Evolutionary conservation across 2,329 filamentous ascomycete genomes (phyloP), one percentile per base, ranked within the genome.

Genomic region (Ophiostoma sp.): DNA sequence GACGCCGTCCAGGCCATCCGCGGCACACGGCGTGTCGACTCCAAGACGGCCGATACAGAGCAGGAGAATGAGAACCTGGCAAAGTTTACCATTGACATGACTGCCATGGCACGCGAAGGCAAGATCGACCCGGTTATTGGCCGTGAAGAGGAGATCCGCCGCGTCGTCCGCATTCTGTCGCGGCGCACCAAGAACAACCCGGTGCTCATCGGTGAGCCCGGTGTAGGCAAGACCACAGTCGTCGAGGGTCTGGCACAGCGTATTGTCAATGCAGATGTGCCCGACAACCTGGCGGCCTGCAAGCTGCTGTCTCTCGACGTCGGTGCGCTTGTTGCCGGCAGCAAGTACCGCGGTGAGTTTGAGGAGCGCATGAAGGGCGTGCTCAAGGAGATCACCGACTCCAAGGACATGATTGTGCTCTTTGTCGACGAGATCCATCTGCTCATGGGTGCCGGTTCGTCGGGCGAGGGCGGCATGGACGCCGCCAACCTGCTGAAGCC

Each of bases 341-440:
- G 93, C 86, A 99, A 99, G 81, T 99, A 96, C 82, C 89, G 95
- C 65, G 95, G 95, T 81, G 95, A 99, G 78, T 99, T 99, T 70
- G 95, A 99, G 78, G 95, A 99, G 83, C 88, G 95, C 74, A 98
- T 99, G 93, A 99, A 99, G 85, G 93, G 94, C 68, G 95, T 99
- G 5, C 80, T 99, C 74, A 99, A 98, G 79, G 95, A 99, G 81
- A 97, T 99, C 69, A 86, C 93, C 73, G 89, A 96, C 68, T 92
- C 93, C 66, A 96, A 95, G 77, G 94, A 98, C 69, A 97, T 93
- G 83, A 97, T 99, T 76, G 90, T 99, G 66, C 88, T 99, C 71
- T 99, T 99, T 74, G 95, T 99, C 73, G 95, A 99, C 79, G 95
- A 99, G 79, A 99, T 99, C 73, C 95, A 99, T 81, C 85, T 99